Percentiles rank a stretch among this genome's conserved stretches.
Conservation (phyloP, 805 yeast species). For the Phaffomyces thermotolerans region DNA sequence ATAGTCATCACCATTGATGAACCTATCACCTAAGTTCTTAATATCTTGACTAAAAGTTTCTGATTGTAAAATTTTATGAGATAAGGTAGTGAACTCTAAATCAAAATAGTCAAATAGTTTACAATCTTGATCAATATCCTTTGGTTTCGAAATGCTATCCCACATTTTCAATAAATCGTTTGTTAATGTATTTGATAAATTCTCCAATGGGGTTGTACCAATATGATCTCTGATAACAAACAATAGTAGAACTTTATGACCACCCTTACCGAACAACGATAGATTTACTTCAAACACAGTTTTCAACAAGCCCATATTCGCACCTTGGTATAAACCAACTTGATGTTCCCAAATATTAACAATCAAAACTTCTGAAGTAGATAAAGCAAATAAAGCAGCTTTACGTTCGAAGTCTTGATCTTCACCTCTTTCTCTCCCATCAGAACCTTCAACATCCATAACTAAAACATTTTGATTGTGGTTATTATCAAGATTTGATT, state of each 20-base stretch:
- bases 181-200: slow-evolving; percentile 59
- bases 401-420: slow-evolving; percentile 98
- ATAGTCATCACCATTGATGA: slow-evolving; percentile 29
- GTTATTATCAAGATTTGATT: slow-evolving; percentile 14
- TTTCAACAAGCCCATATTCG: slow-evolving; percentile 89
- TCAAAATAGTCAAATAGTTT: slow-evolving; percentile 75
- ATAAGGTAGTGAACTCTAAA: slow-evolving; percentile 68
- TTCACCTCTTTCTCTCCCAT: slow-evolving; percentile 96
- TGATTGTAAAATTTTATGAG: slow-evolving; percentile 79
- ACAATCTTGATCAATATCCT: slow-evolving; percentile 41
- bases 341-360: slow-evolving; percentile 97
- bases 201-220: slow-evolving; percentile 76
- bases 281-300: slow-evolving; percentile 96
- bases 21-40: slow-evolving; percentile 52
- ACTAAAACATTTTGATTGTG: slow-evolving; percentile 43
- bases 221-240: slow-evolving; percentile 92
- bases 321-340: slow-evolving; percentile 95
- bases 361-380: slow-evolving; percentile 85
- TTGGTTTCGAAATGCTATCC: slow-evolving; percentile 70
- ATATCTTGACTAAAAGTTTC: slow-evolving; percentile 63
- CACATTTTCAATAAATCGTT: slow-evolving; percentile 74
- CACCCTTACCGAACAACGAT: slow-evolving; percentile 63
- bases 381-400: slow-evolving; percentile 88
- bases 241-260: slow-evolving; percentile 59
- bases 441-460: slow-evolving; percentile 98